These are phyloP conservation scores for Ogataea dorogensis DNA, from an alignment of 805 yeast genomes.

Conservation along the genomic window DNA sequence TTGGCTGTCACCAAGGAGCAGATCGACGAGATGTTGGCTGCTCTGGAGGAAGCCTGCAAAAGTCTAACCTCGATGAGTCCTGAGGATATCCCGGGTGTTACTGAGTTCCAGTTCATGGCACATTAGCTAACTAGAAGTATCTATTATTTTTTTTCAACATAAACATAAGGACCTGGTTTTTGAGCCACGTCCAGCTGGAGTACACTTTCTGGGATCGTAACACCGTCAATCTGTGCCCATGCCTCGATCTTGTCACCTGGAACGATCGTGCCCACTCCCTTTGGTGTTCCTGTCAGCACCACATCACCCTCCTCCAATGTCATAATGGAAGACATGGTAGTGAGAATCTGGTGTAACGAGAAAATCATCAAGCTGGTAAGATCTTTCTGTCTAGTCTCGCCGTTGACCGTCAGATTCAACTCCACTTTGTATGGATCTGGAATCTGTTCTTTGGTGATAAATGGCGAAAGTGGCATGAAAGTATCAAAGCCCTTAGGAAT, in stretches of 20 bases:
- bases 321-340: constrained; percentile 84
- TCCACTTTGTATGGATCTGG: constrained; percentile 72
- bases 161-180: constrained; percentile 61
- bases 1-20: constrained; percentile 21
- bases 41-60: constrained; percentile 21
- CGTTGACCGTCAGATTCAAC: constrained; percentile 67
- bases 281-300: constrained; percentile 94
- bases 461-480: constrained; percentile 79
- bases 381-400: constrained; percentile 68
- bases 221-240: constrained; percentile 53
- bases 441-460: constrained; percentile 63
- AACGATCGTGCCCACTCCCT: constrained; percentile 83
- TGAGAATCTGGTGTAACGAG: constrained; percentile 76
- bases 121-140: constrained; percentile 6
- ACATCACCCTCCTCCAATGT: constrained; percentile 89
- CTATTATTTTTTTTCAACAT: constrained; percentile 25
- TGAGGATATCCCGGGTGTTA: constrained; percentile 22
- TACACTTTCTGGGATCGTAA: constrained; percentile 47
- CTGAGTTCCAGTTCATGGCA: constrained; percentile 16
- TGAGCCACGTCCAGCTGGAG: constrained; percentile 51
- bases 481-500: constrained; percentile 97
- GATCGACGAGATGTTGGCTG: constrained; percentile 17
- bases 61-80: constrained; percentile 14
- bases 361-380: constrained; percentile 81
- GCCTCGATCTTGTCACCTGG: constrained; percentile 82